Base-by-base conservation (phyloP, 148 eudicot genomes). In the Fagopyrum tataricum region DNA sequence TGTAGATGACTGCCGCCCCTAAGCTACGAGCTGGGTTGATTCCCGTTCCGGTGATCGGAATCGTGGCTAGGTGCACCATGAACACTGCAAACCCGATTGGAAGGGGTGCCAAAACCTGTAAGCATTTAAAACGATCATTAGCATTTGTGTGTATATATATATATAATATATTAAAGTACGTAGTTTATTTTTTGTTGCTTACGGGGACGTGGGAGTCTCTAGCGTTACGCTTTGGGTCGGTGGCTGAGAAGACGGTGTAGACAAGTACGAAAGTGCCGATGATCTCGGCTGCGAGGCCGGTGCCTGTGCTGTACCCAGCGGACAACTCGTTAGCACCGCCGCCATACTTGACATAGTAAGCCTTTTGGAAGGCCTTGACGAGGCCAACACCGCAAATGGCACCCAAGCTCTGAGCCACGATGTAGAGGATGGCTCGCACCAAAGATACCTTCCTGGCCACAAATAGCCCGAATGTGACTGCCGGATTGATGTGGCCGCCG, bases 401-500 rank as follows among this genome's bases (percentile, higher is more conserved):
- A 52, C 81, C 81, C 13, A 62, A 10, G 42, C 77, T 75, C 73
- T 79, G 81, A 13, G 78, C 77, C 21, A 24, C 58, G 11, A 71
- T 71, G 41, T 71, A 71, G 59, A 71, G 12, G 31, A 79, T 1
- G 43, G 81, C 81, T 51, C 81, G 41, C 6, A 70, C 8, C 43
- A 75, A n/a, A 7, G 81, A 70, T 13, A 79, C 72, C 73, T 79
- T 74, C 55, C 81, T 37, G 8, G 75, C 81, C 72, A 79, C 13
- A 0, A 74, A 66, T 39, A 74, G 68, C 21, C 75, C 77, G 9
- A 79, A 79, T 39, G 81, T 79, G 72, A 79, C 81, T 37, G 81
- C 80, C 40, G 80, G 80, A 41, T 71, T 78, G 18, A 78, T 78
- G 64, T 78, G 81, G 9, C 81, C 81, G 23, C 31, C 81, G 17